These are phyloP conservation scores for Pisolithus tinctorius DNA, from an alignment of 768 basidiomycete species.

Conservation along the genomic window DNA sequence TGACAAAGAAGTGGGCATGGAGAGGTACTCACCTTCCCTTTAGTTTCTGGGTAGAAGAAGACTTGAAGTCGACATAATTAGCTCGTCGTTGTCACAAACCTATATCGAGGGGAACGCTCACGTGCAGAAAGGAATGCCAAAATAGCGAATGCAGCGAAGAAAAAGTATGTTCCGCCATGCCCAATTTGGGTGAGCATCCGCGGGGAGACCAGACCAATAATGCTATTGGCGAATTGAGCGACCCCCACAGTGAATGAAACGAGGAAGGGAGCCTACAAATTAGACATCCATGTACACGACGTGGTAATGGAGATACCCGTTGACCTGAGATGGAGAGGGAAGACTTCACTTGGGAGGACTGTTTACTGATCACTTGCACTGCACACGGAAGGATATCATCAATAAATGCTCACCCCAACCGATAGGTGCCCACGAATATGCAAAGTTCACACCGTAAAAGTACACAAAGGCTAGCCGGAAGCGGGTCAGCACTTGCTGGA, in stretches of 20 bases:
- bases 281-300: slow-evolving; percentile 36
- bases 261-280: slow-evolving; percentile 19
- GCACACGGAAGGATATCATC: background rate
- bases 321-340: slow-evolving; percentile 35
- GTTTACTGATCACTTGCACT: slow-evolving; percentile 13
- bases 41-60: slow-evolving; percentile 25
- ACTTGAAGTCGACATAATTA: slow-evolving; percentile 9
- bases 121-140: slow-evolving; percentile 23
- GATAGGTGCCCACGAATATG: slow-evolving; percentile 28
- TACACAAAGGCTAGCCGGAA: slow-evolving; percentile 29
- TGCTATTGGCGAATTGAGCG: slow-evolving; percentile 4
- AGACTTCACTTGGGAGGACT: slow-evolving; percentile 36
- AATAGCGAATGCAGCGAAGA: slow-evolving; percentile 19
- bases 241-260: background rate
- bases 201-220: slow-evolving; percentile 24
- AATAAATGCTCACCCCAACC: slow-evolving; percentile 17
- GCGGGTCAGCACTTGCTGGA: slow-evolving; percentile 7
- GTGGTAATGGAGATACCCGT: slow-evolving; percentile 37
- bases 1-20: too few species aligned
- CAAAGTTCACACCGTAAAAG: slow-evolving; percentile 30
- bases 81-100: background rate
- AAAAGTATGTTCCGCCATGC: slow-evolving; percentile 21
- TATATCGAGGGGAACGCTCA: slow-evolving; percentile 5
- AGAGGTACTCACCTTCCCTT: slow-evolving; percentile 20
- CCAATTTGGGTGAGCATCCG: slow-evolving; percentile 16